Percentiles rank a stretch among this genome's conserved stretches.
These are phyloP conservation scores for Nothophoma quercina DNA, from an alignment of 2,329 filamentous ascomycete species.

Conservation along the genomic window DNA sequence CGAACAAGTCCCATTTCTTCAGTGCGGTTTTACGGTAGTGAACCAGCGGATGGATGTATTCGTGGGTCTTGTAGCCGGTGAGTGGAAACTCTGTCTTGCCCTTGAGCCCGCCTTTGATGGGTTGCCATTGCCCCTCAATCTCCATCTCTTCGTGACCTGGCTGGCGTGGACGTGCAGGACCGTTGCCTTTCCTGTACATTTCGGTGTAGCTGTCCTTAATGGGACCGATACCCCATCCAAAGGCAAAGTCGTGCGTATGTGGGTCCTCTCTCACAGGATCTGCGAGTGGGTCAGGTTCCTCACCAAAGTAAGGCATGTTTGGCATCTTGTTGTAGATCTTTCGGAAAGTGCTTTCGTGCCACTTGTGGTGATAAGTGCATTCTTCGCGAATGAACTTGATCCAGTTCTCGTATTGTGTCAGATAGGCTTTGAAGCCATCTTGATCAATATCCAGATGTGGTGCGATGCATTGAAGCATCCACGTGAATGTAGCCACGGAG, in stretches of 20 bases:
- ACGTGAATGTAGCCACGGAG: conserved; percentile 59
- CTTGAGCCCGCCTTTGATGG: background rate
- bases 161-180: conserved; percentile 48
- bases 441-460: conserved; percentile 56
- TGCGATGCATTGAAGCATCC: conserved; percentile 63
- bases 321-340: conserved; percentile 26
- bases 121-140: conserved; percentile 19
- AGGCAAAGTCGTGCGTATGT: conserved; percentile 48
- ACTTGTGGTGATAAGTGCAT: conserved; percentile 41
- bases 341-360: conserved; percentile 17
- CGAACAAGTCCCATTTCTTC: background rate
- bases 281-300: conserved; percentile 23
- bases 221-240: conserved; percentile 58
- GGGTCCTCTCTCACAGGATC: conserved; percentile 24
- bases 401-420: conserved; percentile 51
- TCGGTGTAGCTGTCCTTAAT: conserved; percentile 52
- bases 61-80: conserved; percentile 49
- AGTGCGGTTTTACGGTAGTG: conserved; percentile 31
- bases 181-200: conserved; percentile 53
- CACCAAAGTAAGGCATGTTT: conserved; percentile 32
- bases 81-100: background rate
- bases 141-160: conserved; percentile 54
- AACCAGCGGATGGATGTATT: conserved; percentile 59
- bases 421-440: conserved; percentile 51
- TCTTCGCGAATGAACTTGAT: conserved; percentile 35